These are phyloP conservation scores for Cyclotella atomus DNA, from an alignment of 108 stramenopile genomes.

Conservation along the genomic window DNA sequence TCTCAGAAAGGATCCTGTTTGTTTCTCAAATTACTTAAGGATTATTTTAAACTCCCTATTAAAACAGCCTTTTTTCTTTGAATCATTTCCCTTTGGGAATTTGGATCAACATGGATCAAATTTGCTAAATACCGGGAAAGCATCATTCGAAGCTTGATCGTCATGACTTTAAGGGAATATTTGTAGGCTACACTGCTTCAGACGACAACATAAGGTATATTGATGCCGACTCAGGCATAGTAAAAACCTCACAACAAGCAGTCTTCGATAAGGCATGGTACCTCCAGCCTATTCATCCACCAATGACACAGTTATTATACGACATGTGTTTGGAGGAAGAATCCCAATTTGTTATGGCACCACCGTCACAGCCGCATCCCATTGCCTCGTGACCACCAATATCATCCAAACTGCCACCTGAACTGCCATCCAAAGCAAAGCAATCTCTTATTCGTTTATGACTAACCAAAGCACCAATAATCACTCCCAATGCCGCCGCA, in stretches of 20 bases:
- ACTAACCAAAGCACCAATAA: too few relatives aligned
- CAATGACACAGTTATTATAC: constrained; percentile 14
- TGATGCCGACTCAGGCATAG: constrained; percentile 1
- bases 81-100: too few relatives aligned
- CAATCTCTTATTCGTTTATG: too few relatives aligned
- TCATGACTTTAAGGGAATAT: constrained; percentile 6
- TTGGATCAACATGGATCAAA: too few relatives aligned
- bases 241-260: constrained; percentile 17
- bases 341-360: background rate
- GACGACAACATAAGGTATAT: constrained; percentile 11
- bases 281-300: constrained; percentile 3
- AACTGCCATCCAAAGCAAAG: too few relatives aligned
- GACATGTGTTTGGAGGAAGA: constrained; percentile 7
- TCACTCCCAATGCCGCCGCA: background rate
- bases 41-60: too few relatives aligned
- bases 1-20: too few relatives aligned
- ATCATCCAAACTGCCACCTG: background rate
- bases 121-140: too few relatives aligned
- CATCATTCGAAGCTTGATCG: background rate
- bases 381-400: background rate
- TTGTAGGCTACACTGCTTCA: constrained; percentile 6
- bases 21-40: too few relatives aligned
- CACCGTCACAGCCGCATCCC: background rate
- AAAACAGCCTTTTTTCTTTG: too few relatives aligned
- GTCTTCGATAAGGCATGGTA: constrained; percentile 34